A percentile compares a stretch with the other conserved stretches of the same genome.
phyloP scores from a whole-genome alignment of 345 rosid species.

The Cardamine resedifolia region DNA sequence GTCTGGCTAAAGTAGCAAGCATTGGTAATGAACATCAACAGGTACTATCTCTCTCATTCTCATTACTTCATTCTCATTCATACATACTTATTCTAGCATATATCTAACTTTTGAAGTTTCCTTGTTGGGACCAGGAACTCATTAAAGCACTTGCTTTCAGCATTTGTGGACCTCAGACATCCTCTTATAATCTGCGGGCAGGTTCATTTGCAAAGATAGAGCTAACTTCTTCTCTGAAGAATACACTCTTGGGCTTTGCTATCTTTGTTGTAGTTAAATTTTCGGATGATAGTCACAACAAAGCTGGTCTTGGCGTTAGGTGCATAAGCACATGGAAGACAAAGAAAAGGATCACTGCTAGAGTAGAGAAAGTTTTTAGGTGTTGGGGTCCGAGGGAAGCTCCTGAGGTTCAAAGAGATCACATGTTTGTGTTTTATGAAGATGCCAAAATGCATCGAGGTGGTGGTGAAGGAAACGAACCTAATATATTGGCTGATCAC shows the following conservation, averaged over 20 bases:
- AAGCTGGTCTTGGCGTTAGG: conserved; percentile 7
- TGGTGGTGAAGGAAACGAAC: not conserved
- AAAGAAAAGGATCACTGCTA: not conserved
- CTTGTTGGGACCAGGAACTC: conserved; percentile 6
- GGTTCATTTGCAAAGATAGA: conserved; percentile 18
- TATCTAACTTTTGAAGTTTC: not conserved
- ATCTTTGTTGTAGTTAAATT: conserved; percentile 7
- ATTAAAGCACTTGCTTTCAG: conserved; percentile 13
- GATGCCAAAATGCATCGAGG: not conserved
- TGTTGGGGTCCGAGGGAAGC: conserved; percentile 21
- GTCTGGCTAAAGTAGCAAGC: not conserved
- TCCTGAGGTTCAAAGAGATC: conserved; percentile 14
- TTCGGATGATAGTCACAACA: conserved; percentile 3
- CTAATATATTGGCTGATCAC: not conserved
- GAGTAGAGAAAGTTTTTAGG: not conserved
- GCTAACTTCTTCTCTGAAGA: not conserved
- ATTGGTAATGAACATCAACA: not conserved
- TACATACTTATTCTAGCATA: not conserved
- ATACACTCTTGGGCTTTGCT: conserved; percentile 12
- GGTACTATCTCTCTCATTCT: conserved; percentile 2
- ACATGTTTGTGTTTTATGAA: conserved; percentile 18
- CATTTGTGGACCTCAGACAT: conserved; percentile 2
- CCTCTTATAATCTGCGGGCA: conserved; percentile 7
- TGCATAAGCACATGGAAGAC: conserved; percentile 12
- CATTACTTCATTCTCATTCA: not conserved